These are phyloP conservation scores for Neurospora terricola DNA, from an alignment of 495 filamentous ascomycete genomes.

Conservation along the genomic window DNA sequence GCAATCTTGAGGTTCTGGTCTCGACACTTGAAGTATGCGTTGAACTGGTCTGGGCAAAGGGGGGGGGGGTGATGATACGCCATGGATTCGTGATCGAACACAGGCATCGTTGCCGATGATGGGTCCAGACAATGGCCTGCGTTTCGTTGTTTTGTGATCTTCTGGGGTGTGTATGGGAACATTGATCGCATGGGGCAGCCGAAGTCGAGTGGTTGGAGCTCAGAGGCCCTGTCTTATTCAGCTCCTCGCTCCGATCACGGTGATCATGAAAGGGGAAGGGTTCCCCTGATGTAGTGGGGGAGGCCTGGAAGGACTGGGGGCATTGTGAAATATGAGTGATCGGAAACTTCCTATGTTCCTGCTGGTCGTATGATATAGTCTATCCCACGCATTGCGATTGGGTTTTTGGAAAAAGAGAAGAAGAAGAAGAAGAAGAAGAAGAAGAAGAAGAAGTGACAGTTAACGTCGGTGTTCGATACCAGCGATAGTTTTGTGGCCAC, in stretches of 20 bases:
- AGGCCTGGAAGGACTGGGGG: not conserved
- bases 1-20: not conserved
- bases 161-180: not conserved
- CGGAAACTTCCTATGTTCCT: not conserved
- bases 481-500: not conserved
- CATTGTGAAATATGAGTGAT: not conserved
- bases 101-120: not conserved
- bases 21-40: not conserved
- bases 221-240: not conserved
- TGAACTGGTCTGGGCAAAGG: not conserved
- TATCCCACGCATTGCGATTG: not conserved
- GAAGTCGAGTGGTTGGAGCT: not conserved
- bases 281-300: not conserved
- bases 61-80: not conserved
- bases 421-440: not conserved
- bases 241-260: not conserved
- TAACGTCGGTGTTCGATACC: not conserved
- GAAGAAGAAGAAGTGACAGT: not conserved
- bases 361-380: not conserved
- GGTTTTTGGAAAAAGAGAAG: not conserved
- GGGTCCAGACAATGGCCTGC: not conserved
- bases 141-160: not conserved
- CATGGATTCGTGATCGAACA: not conserved
- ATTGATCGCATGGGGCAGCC: not conserved
- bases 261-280: not conserved